phyloP scores from a whole-genome alignment of 257 asterid species.

The Leptodermis oblonga region DNA sequence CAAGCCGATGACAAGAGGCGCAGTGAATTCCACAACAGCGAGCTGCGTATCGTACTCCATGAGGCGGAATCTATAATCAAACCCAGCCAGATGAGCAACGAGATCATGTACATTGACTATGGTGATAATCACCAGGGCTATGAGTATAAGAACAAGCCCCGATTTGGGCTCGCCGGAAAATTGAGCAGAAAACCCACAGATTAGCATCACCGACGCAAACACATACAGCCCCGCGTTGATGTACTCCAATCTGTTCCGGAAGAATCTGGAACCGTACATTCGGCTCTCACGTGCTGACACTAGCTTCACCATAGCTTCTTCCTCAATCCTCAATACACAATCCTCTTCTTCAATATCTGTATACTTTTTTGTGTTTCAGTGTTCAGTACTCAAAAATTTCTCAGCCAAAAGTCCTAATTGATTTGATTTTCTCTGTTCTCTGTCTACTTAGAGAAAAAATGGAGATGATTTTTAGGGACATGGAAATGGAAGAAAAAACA shows the following conservation, averaged over 20 bases:
- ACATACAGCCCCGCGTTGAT: constrained; percentile 79
- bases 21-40: constrained; percentile 68
- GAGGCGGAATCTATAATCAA: constrained; percentile 54
- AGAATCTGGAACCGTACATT: constrained; percentile 62
- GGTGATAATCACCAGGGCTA: constrained; percentile 37
- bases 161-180: constrained; percentile 56
- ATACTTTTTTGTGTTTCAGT: too few species aligned
- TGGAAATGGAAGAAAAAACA: not conserved
- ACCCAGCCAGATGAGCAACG: constrained; percentile 66
- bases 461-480: too few species aligned
- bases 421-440: too few species aligned
- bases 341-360: constrained; percentile 8
- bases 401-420: too few species aligned
- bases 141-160: constrained; percentile 58
- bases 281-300: constrained; percentile 81
- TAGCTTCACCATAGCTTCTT: constrained; percentile 98
- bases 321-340: too few species aligned
- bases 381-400: too few species aligned
- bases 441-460: too few species aligned
- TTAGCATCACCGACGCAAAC: constrained; percentile 59
- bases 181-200: constrained; percentile 64
- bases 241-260: constrained; percentile 65
- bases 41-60: constrained; percentile 59
- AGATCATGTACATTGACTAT: constrained; percentile 76
- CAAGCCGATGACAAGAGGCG: constrained; percentile 46